phyloP scores from a whole-genome alignment of 1,139 yeast species.

The Nakaseomyces delphensis region DNA sequence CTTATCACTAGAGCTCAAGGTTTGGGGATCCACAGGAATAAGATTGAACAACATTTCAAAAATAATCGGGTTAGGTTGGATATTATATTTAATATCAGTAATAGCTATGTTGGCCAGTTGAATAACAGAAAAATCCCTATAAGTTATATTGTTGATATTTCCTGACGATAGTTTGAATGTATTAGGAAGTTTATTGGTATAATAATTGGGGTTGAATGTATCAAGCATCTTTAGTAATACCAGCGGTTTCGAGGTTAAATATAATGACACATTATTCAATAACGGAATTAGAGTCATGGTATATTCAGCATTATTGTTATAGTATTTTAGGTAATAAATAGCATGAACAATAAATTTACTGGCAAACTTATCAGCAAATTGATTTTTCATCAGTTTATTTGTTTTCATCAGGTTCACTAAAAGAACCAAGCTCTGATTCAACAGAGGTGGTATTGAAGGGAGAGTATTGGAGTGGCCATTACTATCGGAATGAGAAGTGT shows the following conservation, averaged over 20 bases:
- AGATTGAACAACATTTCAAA: slow-evolving; percentile 54
- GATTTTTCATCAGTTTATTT: slow-evolving; percentile 45
- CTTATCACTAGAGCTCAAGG: slow-evolving; percentile 10
- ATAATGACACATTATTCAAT: slow-evolving; percentile 51
- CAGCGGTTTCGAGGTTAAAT: slow-evolving; percentile 46
- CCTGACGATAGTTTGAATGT: slow-evolving; percentile 34
- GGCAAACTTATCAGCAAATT: slow-evolving; percentile 42
- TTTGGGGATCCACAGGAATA: slow-evolving; percentile 38
- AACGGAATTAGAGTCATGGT: slow-evolving; percentile 46
- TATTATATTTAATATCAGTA: slow-evolving; percentile 32
- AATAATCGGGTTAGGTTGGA: slow-evolving; percentile 39
- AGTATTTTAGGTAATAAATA: slow-evolving; percentile 49
- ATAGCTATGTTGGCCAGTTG: slow-evolving; percentile 41
- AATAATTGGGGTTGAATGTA: slow-evolving; percentile 36
- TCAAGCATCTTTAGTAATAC: slow-evolving; percentile 37
- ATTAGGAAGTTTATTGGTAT: slow-evolving; percentile 42
- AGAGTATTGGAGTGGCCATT: slow-evolving; percentile 13
- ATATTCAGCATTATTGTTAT: slow-evolving; percentile 33
- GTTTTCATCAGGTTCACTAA: slow-evolving; percentile 75
- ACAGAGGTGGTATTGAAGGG: slow-evolving; percentile 39
- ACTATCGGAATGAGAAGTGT: slow-evolving; percentile 9
- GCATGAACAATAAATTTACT: slow-evolving; percentile 49
- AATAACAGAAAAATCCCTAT: slow-evolving; percentile 52
- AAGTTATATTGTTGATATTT: slow-evolving; percentile 35
- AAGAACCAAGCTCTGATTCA: slow-evolving; percentile 49